A percentile compares a stretch with the other conserved stretches of the same genome.
These are phyloP conservation scores for Cucurbita argyrosperma DNA, from an alignment of 306 rosid species.

Conservation along the genomic window DNA sequence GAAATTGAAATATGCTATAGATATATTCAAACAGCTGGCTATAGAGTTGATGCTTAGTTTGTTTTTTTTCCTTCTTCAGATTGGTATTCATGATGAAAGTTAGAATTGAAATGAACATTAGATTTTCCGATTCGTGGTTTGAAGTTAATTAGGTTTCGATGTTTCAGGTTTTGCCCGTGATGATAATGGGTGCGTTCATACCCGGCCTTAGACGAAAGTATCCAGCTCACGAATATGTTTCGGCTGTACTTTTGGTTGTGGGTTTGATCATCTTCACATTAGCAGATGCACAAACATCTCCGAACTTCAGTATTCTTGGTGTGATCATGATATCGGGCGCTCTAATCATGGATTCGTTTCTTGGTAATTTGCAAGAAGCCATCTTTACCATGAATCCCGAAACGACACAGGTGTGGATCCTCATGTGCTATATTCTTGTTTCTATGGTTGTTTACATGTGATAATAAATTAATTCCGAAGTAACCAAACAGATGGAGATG, in stretches of 20 bases:
- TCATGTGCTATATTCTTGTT: not conserved
- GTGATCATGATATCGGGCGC: constrained; percentile 91
- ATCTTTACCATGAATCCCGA: constrained; percentile 91
- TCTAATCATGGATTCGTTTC: constrained; percentile 78
- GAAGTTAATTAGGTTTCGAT: constrained; percentile 3
- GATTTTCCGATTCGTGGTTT: not conserved
- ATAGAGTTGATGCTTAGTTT: no score
- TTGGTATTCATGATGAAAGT: not conserved
- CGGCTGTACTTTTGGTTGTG: constrained; percentile 76
- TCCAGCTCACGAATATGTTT: constrained; percentile 68
- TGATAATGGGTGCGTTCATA: constrained; percentile 96
- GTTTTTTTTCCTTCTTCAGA: not conserved
- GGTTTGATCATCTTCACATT: constrained; percentile 94
- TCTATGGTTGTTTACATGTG: not conserved
- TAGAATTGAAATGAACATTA: not conserved
- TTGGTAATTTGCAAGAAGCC: constrained; percentile 96
- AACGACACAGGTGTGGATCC: constrained; percentile 75
- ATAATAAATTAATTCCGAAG: not conserved
- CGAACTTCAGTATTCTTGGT: constrained; percentile 79
- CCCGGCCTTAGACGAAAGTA: constrained; percentile 88
- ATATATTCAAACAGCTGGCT: not conserved
- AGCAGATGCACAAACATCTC: constrained; percentile 93
- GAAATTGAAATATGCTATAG: no score
- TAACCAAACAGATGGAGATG: constrained; percentile 71
- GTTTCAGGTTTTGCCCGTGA: constrained; percentile 83